Conservation (phyloP, 768 basidiomycete species). For the Naganishia vaughanmartiniae region DNA sequence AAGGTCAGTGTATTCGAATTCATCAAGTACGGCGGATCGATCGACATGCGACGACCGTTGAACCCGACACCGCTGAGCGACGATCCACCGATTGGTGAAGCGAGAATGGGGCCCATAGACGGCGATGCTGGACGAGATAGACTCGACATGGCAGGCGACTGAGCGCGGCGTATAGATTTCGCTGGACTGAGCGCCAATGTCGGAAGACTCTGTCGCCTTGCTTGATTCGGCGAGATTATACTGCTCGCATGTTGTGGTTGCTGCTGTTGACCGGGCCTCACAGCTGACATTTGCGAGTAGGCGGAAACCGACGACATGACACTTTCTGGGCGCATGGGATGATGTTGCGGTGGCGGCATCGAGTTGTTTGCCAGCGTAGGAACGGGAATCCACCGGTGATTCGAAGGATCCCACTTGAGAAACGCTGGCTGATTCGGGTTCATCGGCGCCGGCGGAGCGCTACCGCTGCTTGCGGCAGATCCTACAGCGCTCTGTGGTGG, state of each 20-base stretch:
- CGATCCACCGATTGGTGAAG: neutral
- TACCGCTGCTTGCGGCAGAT: neutral
- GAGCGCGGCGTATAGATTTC: conserved; percentile 5
- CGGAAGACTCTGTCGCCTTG: conserved; percentile 29
- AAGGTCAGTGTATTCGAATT: conserved; percentile 43
- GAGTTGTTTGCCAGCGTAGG: neutral
- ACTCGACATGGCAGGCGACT: conserved; percentile 15
- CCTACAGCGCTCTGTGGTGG: conserved; percentile 10
- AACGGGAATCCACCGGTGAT: conserved; percentile 32
- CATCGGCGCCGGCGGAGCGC: conserved; percentile 13
- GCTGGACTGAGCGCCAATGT: conserved; percentile 9
- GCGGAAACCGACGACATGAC: conserved; percentile 30
- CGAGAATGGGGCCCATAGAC: conserved; percentile 1
- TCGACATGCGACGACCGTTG: conserved; percentile 29
- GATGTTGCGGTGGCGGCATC: neutral
- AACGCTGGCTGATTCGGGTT: conserved; percentile 29
- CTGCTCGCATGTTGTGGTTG: neutral
- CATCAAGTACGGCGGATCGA: conserved; percentile 31
- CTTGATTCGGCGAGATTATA: neutral
- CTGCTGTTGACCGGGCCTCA: neutral
- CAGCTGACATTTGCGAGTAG: conserved; percentile 31
- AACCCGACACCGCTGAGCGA: neutral
- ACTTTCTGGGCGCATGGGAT: conserved; percentile 3
- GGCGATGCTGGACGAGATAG: conserved; percentile 23
- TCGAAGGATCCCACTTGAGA: conserved; percentile 30